phyloP scores from a whole-genome alignment of 176 grass and related monocot genomes.

The Ampelocalamus luodianensis region DNA sequence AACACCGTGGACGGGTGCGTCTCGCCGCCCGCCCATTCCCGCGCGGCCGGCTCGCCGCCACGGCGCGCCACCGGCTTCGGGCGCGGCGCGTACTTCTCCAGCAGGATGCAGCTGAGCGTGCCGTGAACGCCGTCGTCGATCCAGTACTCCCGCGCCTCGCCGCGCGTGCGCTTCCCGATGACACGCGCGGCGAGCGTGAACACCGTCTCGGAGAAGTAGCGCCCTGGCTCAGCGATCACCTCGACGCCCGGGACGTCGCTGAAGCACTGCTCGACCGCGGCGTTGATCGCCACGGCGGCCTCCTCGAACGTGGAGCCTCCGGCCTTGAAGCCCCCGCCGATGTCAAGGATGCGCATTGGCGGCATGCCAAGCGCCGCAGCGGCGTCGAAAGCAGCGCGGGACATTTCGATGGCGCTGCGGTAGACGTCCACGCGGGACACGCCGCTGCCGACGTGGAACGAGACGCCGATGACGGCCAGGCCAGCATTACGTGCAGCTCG shows the following conservation, averaged over 20 bases:
- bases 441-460: slow-evolving; percentile 19
- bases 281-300: too few species aligned
- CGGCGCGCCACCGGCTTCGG: neutral
- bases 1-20: slow-evolving; percentile 1
- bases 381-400: neutral
- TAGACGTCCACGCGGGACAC: neutral
- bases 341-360: slow-evolving; percentile 22
- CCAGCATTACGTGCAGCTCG: neutral
- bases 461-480: neutral
- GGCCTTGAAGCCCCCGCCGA: slow-evolving; percentile 19
- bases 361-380: neutral
- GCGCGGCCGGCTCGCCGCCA: neutral
- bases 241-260: neutral
- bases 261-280: too few species aligned
- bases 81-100: neutral
- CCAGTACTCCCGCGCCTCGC: slow-evolving; percentile 26
- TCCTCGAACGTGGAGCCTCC: neutral
- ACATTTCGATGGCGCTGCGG: neutral
- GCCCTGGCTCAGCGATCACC: slow-evolving; percentile 16
- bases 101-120: neutral
- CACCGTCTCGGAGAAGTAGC: slow-evolving; percentile 4
- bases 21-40: too few species aligned
- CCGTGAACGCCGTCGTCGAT: slow-evolving; percentile 29
- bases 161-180: slow-evolving; percentile 26
- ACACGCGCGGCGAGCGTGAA: neutral